Base-by-base conservation (phyloP, 768 basidiomycete genomes). In the Suillus occidentalis region DNA sequence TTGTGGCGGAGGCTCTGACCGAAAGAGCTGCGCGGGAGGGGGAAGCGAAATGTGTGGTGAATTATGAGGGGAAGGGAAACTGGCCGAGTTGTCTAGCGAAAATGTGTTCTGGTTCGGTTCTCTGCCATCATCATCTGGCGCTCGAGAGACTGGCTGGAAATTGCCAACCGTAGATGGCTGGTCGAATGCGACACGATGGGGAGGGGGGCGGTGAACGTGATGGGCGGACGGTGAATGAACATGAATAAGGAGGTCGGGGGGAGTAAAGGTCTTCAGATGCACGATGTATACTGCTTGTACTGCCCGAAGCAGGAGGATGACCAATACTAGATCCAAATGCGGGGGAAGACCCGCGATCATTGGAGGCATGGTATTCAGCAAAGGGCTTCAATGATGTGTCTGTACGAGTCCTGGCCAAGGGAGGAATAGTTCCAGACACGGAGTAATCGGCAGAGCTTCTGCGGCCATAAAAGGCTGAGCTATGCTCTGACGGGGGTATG, bases 21-120 rank as follows among this genome's bases (percentile, higher is more conserved):
- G 70, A 56, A 77, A 67, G 18, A 78, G 62, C 50, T 78, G 69
- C 28, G 74, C 71, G 28, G 76, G 71, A 10, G 75, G 77, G n/a
- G 77, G 76, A 43, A 78, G 70, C 39, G 72, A 77, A 28, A 78
- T 67, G 9, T 70, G 75, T 20, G 70, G 20, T 31, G 63, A 64
- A 28, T 47, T 60, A 45, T 55, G 71, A 4, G 68, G 68, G 58
- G 69, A 61, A 1, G 66, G 18, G 40, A 63, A 68, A 10, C 55
- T 28, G 20, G 65, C 40, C n/a, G 62, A 37, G 6, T 57, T 42
- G 12, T 63, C 56, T 0, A 60, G 56, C 52, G 57, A 62, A 50
- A 69, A 72, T 25, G 60, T 49, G 39, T 63, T 61, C 6, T 62
- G 6, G 34, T 36, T 64, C 25, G 37, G 36, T 18, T 45, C 60